Conservation (phyloP, 345 rosid genomes). For the Kernera saxatilis region DNA sequence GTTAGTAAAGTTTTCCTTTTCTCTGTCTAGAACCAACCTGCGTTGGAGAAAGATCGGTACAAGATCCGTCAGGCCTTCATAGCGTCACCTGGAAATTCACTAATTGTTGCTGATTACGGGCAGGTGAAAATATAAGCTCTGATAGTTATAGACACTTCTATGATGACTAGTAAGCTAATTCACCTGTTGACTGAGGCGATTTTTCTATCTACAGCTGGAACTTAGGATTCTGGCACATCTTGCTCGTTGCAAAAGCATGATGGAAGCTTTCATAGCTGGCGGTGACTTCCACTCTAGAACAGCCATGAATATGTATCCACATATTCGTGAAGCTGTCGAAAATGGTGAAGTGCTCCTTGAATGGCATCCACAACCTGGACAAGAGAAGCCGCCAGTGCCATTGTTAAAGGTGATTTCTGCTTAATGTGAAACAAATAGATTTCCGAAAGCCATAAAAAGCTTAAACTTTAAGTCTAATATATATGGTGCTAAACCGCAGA, state of each 20-base stretch:
- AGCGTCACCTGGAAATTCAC: constrained; percentile 91
- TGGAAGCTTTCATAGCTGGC: constrained; percentile 92
- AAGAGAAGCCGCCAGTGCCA: constrained; percentile 90
- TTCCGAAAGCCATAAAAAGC: constrained; percentile 5
- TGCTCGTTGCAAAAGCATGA: constrained; percentile 86
- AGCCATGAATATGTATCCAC: constrained; percentile 94
- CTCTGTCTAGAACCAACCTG: constrained; percentile 82
- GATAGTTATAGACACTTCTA: background rate
- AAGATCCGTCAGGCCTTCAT: constrained; percentile 95
- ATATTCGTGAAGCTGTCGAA: constrained; percentile 74
- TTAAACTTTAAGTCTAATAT: background rate
- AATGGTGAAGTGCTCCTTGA: constrained; percentile 70
- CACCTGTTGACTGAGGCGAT: background rate
- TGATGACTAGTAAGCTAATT: background rate
- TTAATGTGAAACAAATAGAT: background rate
- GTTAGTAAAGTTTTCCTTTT: background rate
- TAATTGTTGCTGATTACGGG: constrained; percentile 95
- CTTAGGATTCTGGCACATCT: constrained; percentile 96
- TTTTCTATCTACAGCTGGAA: constrained; percentile 58
- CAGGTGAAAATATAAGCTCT: constrained; percentile 47
- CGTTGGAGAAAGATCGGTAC: constrained; percentile 96
- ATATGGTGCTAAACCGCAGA: background rate
- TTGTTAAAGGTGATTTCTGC: constrained; percentile 56
- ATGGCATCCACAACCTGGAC: constrained; percentile 86
- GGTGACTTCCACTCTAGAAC: constrained; percentile 99